Evolutionary conservation across 2,329 filamentous ascomycete species (phyloP).

Genomic region (Alternaria rosae): DNA sequence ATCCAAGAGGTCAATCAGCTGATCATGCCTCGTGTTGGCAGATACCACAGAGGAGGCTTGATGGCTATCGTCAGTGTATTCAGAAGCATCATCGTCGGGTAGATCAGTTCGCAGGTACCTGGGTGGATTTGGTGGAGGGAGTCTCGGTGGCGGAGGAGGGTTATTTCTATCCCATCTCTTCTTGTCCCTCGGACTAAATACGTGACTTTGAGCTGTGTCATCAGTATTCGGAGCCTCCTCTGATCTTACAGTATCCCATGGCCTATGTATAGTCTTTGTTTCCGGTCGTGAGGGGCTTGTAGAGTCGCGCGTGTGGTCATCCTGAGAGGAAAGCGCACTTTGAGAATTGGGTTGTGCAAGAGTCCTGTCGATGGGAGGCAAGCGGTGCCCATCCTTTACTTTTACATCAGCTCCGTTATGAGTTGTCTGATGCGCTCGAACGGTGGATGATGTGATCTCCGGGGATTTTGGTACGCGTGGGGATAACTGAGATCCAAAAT

Average conservation of each 20-base stretch:
- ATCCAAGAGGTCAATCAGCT: background rate
- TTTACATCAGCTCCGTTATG: background rate
- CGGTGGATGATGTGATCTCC: background rate
- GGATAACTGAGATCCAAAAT: conserved; percentile 1
- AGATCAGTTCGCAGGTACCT: background rate
- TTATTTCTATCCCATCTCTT: conserved; percentile 5
- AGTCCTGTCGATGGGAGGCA: background rate
- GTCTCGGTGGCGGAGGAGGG: background rate
- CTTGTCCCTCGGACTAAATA: background rate
- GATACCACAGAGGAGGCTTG: background rate
- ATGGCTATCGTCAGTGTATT: background rate
- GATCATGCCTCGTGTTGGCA: background rate
- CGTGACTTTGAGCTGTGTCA: background rate
- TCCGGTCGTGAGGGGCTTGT: background rate
- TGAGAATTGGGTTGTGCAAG: background rate
- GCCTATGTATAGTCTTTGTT: background rate
- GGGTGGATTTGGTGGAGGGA: background rate
- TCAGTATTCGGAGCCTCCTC: background rate
- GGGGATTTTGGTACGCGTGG: background rate
- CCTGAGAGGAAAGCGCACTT: background rate
- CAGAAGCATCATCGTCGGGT: background rate
- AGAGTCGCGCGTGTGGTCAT: background rate
- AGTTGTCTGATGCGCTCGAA: background rate
- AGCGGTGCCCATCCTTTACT: background rate
- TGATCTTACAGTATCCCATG: background rate